Conservation (phyloP, 306 rosid species). For the Astragalus membranaceus region DNA sequence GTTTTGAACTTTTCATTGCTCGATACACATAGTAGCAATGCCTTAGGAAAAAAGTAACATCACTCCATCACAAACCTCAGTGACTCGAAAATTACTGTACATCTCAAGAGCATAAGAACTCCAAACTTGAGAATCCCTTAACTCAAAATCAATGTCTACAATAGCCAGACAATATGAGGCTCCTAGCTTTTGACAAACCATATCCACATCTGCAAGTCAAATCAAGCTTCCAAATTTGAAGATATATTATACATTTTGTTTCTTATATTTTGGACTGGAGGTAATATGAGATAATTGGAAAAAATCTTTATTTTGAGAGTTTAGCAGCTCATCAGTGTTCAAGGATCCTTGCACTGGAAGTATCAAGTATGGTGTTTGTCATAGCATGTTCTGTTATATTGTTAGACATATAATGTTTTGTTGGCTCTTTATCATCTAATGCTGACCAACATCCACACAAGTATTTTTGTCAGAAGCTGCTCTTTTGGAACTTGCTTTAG, state of each 20-base stretch:
- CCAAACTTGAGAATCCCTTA: slow-evolving; percentile 61
- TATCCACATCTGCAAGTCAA: slow-evolving; percentile 46
- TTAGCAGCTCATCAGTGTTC: slow-evolving; percentile 25
- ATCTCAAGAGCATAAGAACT: slow-evolving; percentile 69
- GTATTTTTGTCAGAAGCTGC: slow-evolving; percentile 40
- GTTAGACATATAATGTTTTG: no score
- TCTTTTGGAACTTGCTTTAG: slow-evolving; percentile 65
- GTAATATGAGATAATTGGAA: no score
- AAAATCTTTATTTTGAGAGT: slow-evolving; percentile 48
- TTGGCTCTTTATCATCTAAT: no score
- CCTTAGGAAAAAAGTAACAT: background rate
- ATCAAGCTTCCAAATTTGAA: no score
- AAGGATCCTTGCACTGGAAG: slow-evolving; percentile 28
- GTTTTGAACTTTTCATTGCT: no score
- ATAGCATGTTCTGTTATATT: slow-evolving; percentile 25
- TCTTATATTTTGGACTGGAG: no score
- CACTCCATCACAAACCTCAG: slow-evolving; percentile 59
- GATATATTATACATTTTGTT: no score
- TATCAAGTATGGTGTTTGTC: no score
- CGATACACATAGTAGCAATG: background rate
- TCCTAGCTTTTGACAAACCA: slow-evolving; percentile 30
- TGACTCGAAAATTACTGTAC: slow-evolving; percentile 41
- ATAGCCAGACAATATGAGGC: slow-evolving; percentile 31
- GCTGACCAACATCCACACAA: slow-evolving; percentile 21
- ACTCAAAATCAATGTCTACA: slow-evolving; percentile 51